phyloP scores from a whole-genome alignment of 2,329 filamentous ascomycete species.

The Nemania sp. region DNA sequence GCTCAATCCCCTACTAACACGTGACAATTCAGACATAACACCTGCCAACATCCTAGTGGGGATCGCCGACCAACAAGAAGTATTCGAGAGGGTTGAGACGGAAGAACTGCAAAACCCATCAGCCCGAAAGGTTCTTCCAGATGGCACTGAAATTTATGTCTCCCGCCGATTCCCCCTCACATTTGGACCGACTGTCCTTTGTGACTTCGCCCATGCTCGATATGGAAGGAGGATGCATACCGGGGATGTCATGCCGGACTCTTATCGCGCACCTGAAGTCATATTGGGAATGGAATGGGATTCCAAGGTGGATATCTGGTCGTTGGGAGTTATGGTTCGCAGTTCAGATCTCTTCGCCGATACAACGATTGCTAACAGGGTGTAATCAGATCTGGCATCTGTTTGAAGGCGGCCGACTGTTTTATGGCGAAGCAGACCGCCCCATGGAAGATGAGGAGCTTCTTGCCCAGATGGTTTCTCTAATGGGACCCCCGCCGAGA shows the following conservation, averaged over 20 bases:
- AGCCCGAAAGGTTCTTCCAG: background rate
- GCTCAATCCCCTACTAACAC: background rate
- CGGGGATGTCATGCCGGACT: background rate
- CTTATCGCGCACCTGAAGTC: constrained; percentile 8
- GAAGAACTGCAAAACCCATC: background rate
- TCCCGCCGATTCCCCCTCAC: background rate
- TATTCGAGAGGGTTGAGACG: background rate
- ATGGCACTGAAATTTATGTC: background rate
- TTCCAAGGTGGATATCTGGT: constrained; percentile 1
- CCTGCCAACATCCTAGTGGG: background rate
- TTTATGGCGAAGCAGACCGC: background rate
- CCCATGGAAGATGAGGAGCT: background rate
- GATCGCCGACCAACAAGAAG: background rate
- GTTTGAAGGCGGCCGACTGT: background rate
- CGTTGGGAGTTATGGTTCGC: background rate
- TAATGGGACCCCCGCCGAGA: background rate
- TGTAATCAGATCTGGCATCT: background rate
- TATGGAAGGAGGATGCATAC: background rate
- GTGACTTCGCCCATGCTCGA: background rate
- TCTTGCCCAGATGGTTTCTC: constrained; percentile 1
- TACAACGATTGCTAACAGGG: background rate
- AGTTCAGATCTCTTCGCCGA: too few species aligned
- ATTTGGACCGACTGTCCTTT: background rate
- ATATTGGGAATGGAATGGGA: constrained; percentile 2
- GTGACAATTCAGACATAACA: background rate